phyloP scores from a whole-genome alignment of 176 grass and related monocot species.

The Triticum monococcum region DNA sequence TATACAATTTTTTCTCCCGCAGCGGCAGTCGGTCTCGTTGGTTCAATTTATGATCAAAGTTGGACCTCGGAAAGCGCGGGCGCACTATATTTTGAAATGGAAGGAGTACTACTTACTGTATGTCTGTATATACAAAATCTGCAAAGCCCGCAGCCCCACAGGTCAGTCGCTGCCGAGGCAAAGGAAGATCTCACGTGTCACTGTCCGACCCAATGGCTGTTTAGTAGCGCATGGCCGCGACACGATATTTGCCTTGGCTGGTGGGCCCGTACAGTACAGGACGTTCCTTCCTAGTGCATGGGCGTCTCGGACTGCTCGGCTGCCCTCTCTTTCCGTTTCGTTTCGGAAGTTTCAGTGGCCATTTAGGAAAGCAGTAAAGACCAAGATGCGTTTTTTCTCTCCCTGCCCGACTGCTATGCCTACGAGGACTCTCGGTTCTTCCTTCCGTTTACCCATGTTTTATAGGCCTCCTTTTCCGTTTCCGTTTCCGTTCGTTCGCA shows the following conservation, averaged over 20 bases:
- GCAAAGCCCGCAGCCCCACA: neutral
- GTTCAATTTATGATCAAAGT: too few relatives aligned
- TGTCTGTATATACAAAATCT: too few relatives aligned
- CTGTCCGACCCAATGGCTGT: neutral
- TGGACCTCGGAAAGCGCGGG: too few relatives aligned
- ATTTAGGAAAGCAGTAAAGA: conserved; percentile 19
- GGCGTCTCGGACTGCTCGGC: neutral
- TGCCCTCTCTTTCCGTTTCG: neutral
- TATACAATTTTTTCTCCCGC: too few relatives aligned
- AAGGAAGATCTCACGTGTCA: neutral
- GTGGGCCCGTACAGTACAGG: neutral
- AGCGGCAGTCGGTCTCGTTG: too few relatives aligned
- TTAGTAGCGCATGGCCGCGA: too few relatives aligned
- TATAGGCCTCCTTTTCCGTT: neutral
- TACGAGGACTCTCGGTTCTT: neutral
- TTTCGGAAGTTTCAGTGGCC: conserved; percentile 38
- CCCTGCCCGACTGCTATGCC: neutral
- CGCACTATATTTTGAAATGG: neutral
- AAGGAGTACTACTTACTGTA: too few relatives aligned
- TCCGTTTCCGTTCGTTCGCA: neutral
- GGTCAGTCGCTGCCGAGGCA: neutral
- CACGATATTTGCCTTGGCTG: neutral
- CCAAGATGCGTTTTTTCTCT: neutral
- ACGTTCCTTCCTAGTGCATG: neutral
- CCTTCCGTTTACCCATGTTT: neutral